phyloP scores from a whole-genome alignment of 2,329 filamentous ascomycete genomes.

The Colletotrichum australisinense region DNA sequence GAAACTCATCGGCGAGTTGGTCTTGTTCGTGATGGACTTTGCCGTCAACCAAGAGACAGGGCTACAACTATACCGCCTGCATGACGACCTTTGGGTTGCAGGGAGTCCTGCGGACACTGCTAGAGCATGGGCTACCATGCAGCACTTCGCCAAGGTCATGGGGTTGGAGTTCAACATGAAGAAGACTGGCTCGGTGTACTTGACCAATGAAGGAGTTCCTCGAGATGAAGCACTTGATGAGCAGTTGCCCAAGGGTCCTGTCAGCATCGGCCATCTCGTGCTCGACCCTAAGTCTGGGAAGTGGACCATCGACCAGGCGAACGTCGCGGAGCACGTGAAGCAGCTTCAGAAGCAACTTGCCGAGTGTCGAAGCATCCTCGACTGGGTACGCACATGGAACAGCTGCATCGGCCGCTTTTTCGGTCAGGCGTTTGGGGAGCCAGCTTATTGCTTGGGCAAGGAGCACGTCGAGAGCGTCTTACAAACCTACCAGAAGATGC shows the following conservation, averaged over 20 bases:
- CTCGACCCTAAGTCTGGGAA: slow-evolving; percentile 56
- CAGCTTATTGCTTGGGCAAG: slow-evolving; percentile 56
- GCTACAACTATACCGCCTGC: slow-evolving; percentile 67
- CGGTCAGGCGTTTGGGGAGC: slow-evolving; percentile 56
- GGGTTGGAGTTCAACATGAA: slow-evolving; percentile 54
- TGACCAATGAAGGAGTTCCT: slow-evolving; percentile 36
- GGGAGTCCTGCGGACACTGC: slow-evolving; percentile 52
- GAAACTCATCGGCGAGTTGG: slow-evolving; percentile 68
- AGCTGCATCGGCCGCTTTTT: slow-evolving; percentile 59
- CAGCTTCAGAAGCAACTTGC: slow-evolving; percentile 67
- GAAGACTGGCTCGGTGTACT: slow-evolving; percentile 54
- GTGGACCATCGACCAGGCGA: slow-evolving; percentile 64
- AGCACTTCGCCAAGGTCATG: slow-evolving; percentile 47
- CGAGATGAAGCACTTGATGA: slow-evolving; percentile 38
- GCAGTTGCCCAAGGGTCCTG: slow-evolving; percentile 60
- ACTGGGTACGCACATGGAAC: slow-evolving; percentile 57
- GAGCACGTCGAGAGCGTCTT: slow-evolving; percentile 57
- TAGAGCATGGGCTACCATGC: slow-evolving; percentile 55
- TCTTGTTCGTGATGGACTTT: slow-evolving; percentile 75
- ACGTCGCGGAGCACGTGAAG: slow-evolving; percentile 63
- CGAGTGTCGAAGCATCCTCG: slow-evolving; percentile 58
- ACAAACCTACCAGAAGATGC: slow-evolving; percentile 53
- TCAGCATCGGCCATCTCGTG: slow-evolving; percentile 67
- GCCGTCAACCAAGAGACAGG: slow-evolving; percentile 71
- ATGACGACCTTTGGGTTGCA: slow-evolving; percentile 60